phyloP scores from a whole-genome alignment of 805 yeast genomes.

The Suhomyces prunicola region DNA sequence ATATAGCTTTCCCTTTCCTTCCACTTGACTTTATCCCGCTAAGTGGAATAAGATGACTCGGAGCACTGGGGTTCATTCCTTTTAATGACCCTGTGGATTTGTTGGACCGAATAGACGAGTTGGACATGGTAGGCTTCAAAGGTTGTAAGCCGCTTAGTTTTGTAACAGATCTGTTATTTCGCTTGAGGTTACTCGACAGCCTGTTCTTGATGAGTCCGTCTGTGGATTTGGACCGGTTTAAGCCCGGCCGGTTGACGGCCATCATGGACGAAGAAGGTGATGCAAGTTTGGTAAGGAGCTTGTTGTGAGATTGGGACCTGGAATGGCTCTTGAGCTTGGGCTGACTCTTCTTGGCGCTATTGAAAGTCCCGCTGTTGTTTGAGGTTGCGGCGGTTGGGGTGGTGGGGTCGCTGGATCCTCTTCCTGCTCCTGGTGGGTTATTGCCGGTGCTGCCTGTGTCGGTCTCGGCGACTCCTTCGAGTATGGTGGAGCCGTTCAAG shows the following conservation, averaged over 20 bases:
- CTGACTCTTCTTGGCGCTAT: neutral
- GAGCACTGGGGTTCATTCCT: slow-evolving; percentile 17
- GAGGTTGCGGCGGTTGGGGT: neutral
- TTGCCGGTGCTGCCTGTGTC: neutral
- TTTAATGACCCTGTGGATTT: slow-evolving; percentile 34
- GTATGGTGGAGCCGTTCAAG: neutral
- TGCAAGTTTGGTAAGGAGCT: slow-evolving; percentile 24
- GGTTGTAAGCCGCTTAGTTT: slow-evolving; percentile 37
- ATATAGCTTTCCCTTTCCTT: slow-evolving; percentile 37
- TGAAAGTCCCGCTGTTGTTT: neutral
- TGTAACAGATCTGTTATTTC: slow-evolving; percentile 37
- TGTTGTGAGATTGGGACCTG: slow-evolving; percentile 32
- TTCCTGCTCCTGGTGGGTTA: neutral
- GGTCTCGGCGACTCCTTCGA: neutral
- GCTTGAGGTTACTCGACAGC: slow-evolving; percentile 20
- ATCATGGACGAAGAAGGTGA: slow-evolving; percentile 14
- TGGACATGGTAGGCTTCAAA: slow-evolving; percentile 31
- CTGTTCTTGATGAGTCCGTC: slow-evolving; percentile 33
- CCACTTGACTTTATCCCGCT: slow-evolving; percentile 37
- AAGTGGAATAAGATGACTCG: slow-evolving; percentile 9
- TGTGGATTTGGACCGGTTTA: slow-evolving; percentile 39
- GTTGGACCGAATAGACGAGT: slow-evolving; percentile 27
- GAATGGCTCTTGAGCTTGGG: slow-evolving; percentile 16
- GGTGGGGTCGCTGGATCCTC: neutral
- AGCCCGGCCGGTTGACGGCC: slow-evolving; percentile 22